phyloP scores from a whole-genome alignment of 805 yeast genomes.

The Danielia oregonensis region DNA sequence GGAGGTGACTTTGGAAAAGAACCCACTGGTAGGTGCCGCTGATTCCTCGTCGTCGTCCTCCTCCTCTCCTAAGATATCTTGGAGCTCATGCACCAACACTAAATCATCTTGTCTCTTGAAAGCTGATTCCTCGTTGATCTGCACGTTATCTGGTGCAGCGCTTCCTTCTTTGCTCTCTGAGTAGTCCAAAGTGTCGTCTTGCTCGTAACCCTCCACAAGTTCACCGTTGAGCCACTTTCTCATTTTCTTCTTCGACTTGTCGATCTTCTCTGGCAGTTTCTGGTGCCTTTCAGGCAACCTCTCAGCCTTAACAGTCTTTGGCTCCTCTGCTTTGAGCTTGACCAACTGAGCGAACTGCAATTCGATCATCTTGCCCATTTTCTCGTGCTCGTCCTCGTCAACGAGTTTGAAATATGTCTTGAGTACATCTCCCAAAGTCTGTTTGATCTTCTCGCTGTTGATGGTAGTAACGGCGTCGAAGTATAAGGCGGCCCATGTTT shows the following conservation, averaged over 20 bases:
- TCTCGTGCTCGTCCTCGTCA: conserved; percentile 22
- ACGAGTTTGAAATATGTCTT: conserved; percentile 28
- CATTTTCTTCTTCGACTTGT: conserved; percentile 30
- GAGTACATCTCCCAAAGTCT: conserved; percentile 28
- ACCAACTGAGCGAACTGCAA: conserved; percentile 37
- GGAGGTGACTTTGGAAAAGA: conserved; percentile 33
- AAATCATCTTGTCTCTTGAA: conserved; percentile 36
- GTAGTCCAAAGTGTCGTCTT: conserved; percentile 28
- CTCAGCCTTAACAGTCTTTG: background rate
- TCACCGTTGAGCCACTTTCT: conserved; percentile 42
- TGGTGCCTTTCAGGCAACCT: no score
- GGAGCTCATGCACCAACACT: conserved; percentile 38
- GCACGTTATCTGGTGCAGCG: conserved; percentile 2
- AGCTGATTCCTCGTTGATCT: conserved; percentile 26
- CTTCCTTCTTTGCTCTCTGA: conserved; percentile 19
- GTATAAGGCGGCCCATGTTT: conserved; percentile 32
- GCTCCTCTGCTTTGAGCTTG: conserved; percentile 21
- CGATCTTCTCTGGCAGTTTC: background rate
- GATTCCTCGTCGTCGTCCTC: conserved; percentile 13
- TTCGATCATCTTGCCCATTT: conserved; percentile 33
- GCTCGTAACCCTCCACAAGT: conserved; percentile 25
- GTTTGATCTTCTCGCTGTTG: conserved; percentile 35
- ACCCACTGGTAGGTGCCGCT: conserved; percentile 14
- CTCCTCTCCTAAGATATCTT: conserved; percentile 34
- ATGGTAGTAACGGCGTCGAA: conserved; percentile 37